These are phyloP conservation scores for Spencermartinsiella europaea DNA, from an alignment of 805 yeast genomes.

Conservation along the genomic window DNA sequence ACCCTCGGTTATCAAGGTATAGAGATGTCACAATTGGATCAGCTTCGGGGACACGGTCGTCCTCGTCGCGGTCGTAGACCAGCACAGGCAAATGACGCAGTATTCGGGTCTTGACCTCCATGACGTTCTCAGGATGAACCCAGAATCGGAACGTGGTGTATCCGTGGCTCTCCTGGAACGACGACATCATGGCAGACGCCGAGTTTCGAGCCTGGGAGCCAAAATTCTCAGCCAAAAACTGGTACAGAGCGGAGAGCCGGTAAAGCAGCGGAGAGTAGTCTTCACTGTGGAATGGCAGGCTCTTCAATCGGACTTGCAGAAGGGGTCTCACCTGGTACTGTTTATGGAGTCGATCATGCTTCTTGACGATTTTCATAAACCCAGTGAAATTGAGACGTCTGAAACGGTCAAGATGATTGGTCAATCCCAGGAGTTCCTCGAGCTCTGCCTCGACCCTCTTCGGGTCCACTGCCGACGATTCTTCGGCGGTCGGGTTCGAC, in stretches of 20 bases:
- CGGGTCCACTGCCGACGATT: slow-evolving; percentile 41
- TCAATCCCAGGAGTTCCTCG: slow-evolving; percentile 66
- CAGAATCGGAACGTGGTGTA: slow-evolving; percentile 74
- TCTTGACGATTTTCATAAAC: slow-evolving; percentile 87
- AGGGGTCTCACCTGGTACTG: slow-evolving; percentile 86
- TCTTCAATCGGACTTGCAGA: slow-evolving; percentile 78
- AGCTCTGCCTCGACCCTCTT: slow-evolving; percentile 57
- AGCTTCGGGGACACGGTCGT: slow-evolving; percentile 35
- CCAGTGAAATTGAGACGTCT: slow-evolving; percentile 93
- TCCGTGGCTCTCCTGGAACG: slow-evolving; percentile 33
- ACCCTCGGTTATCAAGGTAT: slow-evolving; percentile 79
- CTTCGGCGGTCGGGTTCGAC: slow-evolving; percentile 33
- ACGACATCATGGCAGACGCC: slow-evolving; percentile 31
- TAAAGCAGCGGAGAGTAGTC: slow-evolving; percentile 88
- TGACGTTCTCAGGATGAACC: slow-evolving; percentile 94
- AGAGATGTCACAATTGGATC: slow-evolving; percentile 85
- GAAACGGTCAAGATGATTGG: slow-evolving; percentile 85
- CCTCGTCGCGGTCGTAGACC: slow-evolving; percentile 52
- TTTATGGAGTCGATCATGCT: slow-evolving; percentile 88
- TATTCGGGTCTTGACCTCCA: slow-evolving; percentile 96
- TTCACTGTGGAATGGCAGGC: slow-evolving; percentile 88
- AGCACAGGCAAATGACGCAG: slow-evolving; percentile 90
- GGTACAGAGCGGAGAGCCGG: slow-evolving; percentile 70
- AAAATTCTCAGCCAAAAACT: slow-evolving; percentile 72
- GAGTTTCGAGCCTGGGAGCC: slow-evolving; percentile 35